A percentile compares a stretch with the other conserved stretches of the same genome.
phyloP scores from a whole-genome alignment of 1,139 yeast species.

The Candida tropicalis region DNA sequence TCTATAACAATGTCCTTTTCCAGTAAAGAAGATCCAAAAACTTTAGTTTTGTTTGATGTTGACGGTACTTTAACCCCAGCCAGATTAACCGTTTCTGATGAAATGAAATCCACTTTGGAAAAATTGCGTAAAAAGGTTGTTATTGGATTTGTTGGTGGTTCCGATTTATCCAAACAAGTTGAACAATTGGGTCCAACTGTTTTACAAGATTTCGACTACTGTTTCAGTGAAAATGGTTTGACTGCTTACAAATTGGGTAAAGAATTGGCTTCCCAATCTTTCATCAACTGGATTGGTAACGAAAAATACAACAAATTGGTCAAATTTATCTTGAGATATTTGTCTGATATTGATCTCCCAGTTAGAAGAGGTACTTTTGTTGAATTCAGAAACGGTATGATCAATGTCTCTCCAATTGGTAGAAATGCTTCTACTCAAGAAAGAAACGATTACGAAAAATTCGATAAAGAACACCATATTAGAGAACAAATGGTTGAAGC shows the following conservation, averaged over 20 bases:
- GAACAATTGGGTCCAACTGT: slow-evolving; percentile 90
- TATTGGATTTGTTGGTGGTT: slow-evolving; percentile 98
- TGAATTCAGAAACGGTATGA: slow-evolving; percentile 99
- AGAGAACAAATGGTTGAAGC: slow-evolving; percentile 86
- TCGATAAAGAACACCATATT: slow-evolving; percentile 74
- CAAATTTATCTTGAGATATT: slow-evolving; percentile 81
- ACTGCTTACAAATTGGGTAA: slow-evolving; percentile 94
- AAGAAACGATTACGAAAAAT: slow-evolving; percentile 88
- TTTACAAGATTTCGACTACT: slow-evolving; percentile 84
- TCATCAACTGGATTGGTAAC: slow-evolving; percentile 94
- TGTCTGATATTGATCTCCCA: slow-evolving; percentile 87
- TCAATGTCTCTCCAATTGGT: slow-evolving; percentile 96
- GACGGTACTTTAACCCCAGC: slow-evolving; percentile 99
- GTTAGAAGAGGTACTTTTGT: slow-evolving; percentile 95
- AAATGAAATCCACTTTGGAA: slow-evolving; percentile 70
- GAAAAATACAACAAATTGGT: slow-evolving; percentile 89
- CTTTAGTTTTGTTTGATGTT: slow-evolving; percentile 88
- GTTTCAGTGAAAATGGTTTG: slow-evolving; percentile 96
- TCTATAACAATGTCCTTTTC: slow-evolving; percentile 48
- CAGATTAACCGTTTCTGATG: slow-evolving; percentile 78
- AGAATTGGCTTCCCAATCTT: slow-evolving; percentile 87
- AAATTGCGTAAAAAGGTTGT: slow-evolving; percentile 88
- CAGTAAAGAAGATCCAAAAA: slow-evolving; percentile 56
- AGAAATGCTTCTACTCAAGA: slow-evolving; percentile 95
- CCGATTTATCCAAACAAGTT: slow-evolving; percentile 89